phyloP scores from a whole-genome alignment of 1,139 yeast species.

The Arxiozyma bovina region DNA sequence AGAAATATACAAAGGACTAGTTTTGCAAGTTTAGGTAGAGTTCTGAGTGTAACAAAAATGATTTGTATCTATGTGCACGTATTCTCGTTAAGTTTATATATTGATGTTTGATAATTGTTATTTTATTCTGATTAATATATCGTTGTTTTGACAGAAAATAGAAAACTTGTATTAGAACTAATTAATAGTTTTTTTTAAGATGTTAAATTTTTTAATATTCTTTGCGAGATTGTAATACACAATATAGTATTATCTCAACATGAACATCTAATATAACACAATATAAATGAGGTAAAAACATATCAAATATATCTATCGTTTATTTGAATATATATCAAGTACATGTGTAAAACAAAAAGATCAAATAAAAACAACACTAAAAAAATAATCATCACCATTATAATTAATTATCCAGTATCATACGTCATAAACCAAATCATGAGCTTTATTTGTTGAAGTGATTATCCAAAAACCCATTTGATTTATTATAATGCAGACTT shows the following conservation, averaged over 20 bases:
- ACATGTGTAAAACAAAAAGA: too few relatives aligned
- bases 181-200: too few relatives aligned
- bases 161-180: too few relatives aligned
- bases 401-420: not conserved
- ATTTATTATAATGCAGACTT: not conserved
- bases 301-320: not conserved
- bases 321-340: not conserved
- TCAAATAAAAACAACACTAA: not conserved
- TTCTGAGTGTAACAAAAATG: too few relatives aligned
- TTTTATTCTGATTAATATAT: too few relatives aligned
- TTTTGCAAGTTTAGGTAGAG: too few relatives aligned
- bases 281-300: not conserved
- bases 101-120: too few relatives aligned
- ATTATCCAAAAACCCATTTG: too few relatives aligned
- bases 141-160: too few relatives aligned
- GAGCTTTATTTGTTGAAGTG: not conserved
- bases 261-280: not conserved
- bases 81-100: too few relatives aligned
- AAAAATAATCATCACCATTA: not conserved
- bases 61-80: too few relatives aligned
- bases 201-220: not conserved
- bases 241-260: not conserved
- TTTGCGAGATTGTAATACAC: too few relatives aligned
- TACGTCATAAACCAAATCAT: not conserved
- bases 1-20: not conserved